Evolutionary conservation across 768 basidiomycete species (phyloP), one percentile per base, ranked within the genome.

Genomic region (Cyclocybe cylindracea): DNA sequence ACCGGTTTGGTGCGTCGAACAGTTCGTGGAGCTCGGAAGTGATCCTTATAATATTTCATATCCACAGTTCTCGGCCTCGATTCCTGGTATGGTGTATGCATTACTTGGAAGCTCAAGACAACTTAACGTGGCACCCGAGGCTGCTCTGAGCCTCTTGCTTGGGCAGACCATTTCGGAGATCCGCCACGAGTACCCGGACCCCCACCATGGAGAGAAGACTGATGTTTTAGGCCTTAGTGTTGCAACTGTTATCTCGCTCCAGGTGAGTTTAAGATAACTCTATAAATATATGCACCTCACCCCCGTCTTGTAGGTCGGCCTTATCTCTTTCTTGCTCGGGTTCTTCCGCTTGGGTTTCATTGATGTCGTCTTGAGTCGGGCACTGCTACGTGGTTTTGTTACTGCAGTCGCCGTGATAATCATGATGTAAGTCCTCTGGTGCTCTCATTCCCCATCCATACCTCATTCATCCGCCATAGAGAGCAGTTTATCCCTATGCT

Each of bases 401-500:
- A 85, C 86, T 1, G 92, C 94, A 11, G 79, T 94, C 24, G 91
- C 88, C 1, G 78, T 89, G 6, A 86, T 98, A 39, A 95, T 98
- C 61, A 76, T 87, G 65, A 84, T 93, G 89, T 90, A 57, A 43
- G 86, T 73, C 19, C 34, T 33, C 44, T 24, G 11, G 7, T 35
- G 44, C 39, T 33, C 18, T 16, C 18, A 33, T 29, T 39, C 49
- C 29, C 11, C 33, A 35, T 33, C 13, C 44, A 47, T 31, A 48
- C 18, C 36, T 33, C 38, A 57, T 50, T 32, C 48, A 54, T 18
- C 18, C 19, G 14, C 32, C 9, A 46, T 46, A 91, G 89, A 39
- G 88, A 90, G 68, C 90, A 94, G 64, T 72, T 94, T 13, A 85
- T 93, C 24, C 92, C 94, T 0, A 94, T 98, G 89, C 80, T 97